phyloP scores from a whole-genome alignment of 2,329 filamentous ascomycete species.

The Diaporthe sp. region DNA sequence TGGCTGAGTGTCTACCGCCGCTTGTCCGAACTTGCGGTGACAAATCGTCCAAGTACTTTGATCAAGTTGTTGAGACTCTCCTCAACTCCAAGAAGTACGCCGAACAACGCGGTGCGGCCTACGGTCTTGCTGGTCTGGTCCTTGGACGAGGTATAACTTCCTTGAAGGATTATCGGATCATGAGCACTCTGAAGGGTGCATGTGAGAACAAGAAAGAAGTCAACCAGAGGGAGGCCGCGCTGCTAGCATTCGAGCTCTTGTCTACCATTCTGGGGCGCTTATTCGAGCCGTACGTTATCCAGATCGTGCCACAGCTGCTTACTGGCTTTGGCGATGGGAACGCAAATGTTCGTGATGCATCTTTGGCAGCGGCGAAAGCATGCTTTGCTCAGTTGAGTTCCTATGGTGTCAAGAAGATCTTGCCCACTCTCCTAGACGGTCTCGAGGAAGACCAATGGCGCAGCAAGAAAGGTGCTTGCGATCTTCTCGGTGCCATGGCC shows the following conservation, averaged over 20 bases:
- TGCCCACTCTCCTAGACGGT: conserved; percentile 91
- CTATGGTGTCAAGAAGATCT: conserved; percentile 93
- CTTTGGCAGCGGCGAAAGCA: conserved; percentile 91
- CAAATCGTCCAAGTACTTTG: conserved; percentile 84
- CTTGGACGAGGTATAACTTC: conserved; percentile 88
- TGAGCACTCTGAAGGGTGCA: conserved; percentile 83
- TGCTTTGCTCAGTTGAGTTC: conserved; percentile 95
- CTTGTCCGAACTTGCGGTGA: conserved; percentile 86
- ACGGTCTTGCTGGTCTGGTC: conserved; percentile 92
- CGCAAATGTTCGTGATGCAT: conserved; percentile 91
- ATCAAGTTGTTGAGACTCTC: conserved; percentile 85
- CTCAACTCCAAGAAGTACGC: conserved; percentile 92
- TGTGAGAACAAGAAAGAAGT: conserved; percentile 96
- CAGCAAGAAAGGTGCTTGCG: conserved; percentile 98
- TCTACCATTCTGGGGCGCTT: conserved; percentile 87
- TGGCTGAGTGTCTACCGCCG: conserved; percentile 93
- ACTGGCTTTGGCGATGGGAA: conserved; percentile 90
- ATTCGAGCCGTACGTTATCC: conserved; percentile 97
- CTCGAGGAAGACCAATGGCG: conserved; percentile 97
- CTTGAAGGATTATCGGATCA: conserved; percentile 86
- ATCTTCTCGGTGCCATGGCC: conserved; percentile 97
- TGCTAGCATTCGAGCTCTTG: conserved; percentile 91
- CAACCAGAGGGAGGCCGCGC: conserved; percentile 88
- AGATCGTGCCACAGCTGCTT: conserved; percentile 92
- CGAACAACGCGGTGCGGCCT: conserved; percentile 91